These are phyloP conservation scores for Alternaria postmessia DNA, from an alignment of 2,329 filamentous ascomycete species.

Conservation along the genomic window DNA sequence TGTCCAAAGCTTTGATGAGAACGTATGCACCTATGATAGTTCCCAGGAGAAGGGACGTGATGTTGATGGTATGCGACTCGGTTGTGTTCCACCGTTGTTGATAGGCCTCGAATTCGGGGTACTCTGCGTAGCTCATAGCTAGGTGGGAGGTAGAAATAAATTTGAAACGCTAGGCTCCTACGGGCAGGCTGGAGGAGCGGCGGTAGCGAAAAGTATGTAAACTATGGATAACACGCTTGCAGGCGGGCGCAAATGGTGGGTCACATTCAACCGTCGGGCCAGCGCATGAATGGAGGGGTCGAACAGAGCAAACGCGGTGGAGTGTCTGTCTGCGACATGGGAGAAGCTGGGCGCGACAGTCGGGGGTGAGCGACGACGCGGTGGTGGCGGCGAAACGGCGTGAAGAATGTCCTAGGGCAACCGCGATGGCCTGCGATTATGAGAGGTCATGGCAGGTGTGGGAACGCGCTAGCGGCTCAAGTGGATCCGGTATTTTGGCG, in stretches of 20 bases:
- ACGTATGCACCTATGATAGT: slow-evolving; percentile 35
- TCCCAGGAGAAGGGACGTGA: slow-evolving; percentile 29
- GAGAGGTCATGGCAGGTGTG: slow-evolving; percentile 20
- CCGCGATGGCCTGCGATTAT: slow-evolving; percentile 15
- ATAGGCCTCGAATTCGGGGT: slow-evolving; percentile 28
- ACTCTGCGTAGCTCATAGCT: slow-evolving; percentile 34
- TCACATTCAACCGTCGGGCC: slow-evolving; percentile 44
- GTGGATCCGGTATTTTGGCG: slow-evolving; percentile 24
- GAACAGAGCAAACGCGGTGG: slow-evolving; percentile 40
- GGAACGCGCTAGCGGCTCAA: slow-evolving; percentile 19
- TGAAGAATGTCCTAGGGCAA: slow-evolving; percentile 21
- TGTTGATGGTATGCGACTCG: slow-evolving; percentile 16
- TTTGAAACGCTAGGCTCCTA: slow-evolving; percentile 9
- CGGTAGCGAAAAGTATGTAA: slow-evolving; percentile 20
- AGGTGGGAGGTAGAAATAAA: slow-evolving; percentile 18
- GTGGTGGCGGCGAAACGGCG: slow-evolving; percentile 21
- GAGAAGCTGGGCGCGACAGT: slow-evolving; percentile 25
- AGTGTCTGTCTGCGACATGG: slow-evolving; percentile 46
- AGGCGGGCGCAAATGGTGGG: slow-evolving; percentile 10
- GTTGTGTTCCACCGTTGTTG: slow-evolving; percentile 24
- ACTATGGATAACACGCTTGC: slow-evolving; percentile 12
- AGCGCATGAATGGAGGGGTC: slow-evolving; percentile 35
- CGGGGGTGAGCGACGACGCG: slow-evolving; percentile 17
- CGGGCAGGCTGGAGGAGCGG: slow-evolving; percentile 4
- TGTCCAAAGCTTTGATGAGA: slow-evolving; percentile 39